Base-by-base conservation (phyloP, 768 basidiomycete genomes). In the Serendipita sp. region DNA sequence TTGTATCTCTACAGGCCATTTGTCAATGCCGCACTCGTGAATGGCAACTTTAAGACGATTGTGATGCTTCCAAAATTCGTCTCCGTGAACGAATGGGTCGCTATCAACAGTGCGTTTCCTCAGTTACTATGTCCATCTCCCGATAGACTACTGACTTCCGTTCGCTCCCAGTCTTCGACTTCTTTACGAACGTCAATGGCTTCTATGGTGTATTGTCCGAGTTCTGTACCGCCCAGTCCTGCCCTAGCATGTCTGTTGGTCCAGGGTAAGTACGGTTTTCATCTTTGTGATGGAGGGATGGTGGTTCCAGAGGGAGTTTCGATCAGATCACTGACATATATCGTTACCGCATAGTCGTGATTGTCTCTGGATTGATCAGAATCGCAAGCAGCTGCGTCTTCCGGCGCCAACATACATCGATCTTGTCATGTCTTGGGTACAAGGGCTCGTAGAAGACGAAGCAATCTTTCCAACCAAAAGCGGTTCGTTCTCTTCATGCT, bases 11-110 rank as follows among this genome's bases (percentile, higher is more conserved):
- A 88, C 74, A 88, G 89, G 64, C 94, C 94, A 2, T 98, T 98
- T 73, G 91, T 89, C 64, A 93, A 95, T 70, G 88, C 92, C 1
- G 91, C 95, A 0, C 81, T 98, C 48, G 94, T 98, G 66, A 97
- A 95, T 74, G 95, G 95, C 28, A 96, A 93, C 75, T 97, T 96
- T 79, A 97, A 95, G 78, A 96, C 93, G 2, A 97, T 98, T 70
- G 93, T 97, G 65, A 88, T 92, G 76, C 80, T 92, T 64, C 95
- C 95, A 4, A 96, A 95, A 73, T 96, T 94, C 70, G 87, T 90
- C 34, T 91, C 95, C 72, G 85, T 91, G 65, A 94, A 91, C 81
- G 93, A 96, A 72, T 96, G 93, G 93, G 93, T 95, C 34, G 93
- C 92, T 10, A 88, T 92, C 47, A 95, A 95, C 71, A 83, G 93